Evolutionary conservation across 1,284 basidiomycete species (phyloP).

Genomic region (Ustanciosporium gigantosporum): DNA sequence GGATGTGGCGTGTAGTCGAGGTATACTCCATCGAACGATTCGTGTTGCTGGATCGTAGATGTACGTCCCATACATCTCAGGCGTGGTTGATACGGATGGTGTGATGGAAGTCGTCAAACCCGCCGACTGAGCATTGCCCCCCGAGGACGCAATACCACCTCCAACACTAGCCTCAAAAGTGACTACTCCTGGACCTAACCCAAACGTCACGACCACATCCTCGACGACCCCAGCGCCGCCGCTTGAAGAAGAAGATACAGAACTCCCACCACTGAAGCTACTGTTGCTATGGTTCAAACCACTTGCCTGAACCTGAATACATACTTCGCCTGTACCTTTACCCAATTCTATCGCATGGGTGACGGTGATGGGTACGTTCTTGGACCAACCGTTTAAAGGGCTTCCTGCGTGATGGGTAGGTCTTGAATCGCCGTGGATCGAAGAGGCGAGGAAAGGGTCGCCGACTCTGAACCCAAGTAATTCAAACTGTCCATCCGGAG

Average conservation of each 20-base stretch:
- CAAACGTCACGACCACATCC: conserved; percentile 42
- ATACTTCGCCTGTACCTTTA: conserved; percentile 10
- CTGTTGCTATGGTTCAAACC: neutral
- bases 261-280: neutral
- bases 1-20: no score
- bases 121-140: neutral
- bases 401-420: no score
- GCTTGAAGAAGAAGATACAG: neutral
- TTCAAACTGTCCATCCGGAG: conserved; percentile 51
- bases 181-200: conserved; percentile 37
- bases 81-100: conserved; percentile 3
- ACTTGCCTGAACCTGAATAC: conserved; percentile 16
- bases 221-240: conserved; percentile 11
- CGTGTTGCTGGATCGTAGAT: conserved; percentile 42
- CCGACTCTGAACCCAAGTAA: conserved; percentile 53
- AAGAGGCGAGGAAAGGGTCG: conserved; percentile 52
- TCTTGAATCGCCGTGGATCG: no score
- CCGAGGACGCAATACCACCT: conserved; percentile 5
- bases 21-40: conserved; percentile 39
- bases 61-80: conserved; percentile 26
- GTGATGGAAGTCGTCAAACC: neutral
- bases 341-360: conserved; percentile 14
- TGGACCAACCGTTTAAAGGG: conserved; percentile 24
- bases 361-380: conserved; percentile 4
- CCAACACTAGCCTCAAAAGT: conserved; percentile 40